Evolutionary conservation across 805 yeast species (phyloP).

Genomic region (Ogataea pilisensis): DNA sequence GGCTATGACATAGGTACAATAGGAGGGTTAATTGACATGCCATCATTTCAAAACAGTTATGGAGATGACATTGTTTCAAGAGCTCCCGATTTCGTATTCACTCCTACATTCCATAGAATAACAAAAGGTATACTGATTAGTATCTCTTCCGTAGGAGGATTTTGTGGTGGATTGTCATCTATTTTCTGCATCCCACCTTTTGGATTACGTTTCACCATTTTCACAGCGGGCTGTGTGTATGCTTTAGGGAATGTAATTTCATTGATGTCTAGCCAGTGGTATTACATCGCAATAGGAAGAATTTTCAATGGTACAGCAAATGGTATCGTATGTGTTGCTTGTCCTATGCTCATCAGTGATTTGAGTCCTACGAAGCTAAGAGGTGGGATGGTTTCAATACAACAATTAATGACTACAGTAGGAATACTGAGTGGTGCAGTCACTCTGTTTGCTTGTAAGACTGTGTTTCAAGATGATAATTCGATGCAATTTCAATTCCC

Average conservation of each 20-base stretch:
- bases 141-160: slow-evolving; percentile 29
- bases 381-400: slow-evolving; percentile 30
- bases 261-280: slow-evolving; percentile 20
- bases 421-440: slow-evolving; percentile 32
- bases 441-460: slow-evolving; percentile 17
- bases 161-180: slow-evolving; percentile 29
- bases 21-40: slow-evolving; percentile 32
- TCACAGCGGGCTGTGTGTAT: slow-evolving; percentile 20
- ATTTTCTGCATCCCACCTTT: slow-evolving; percentile 19
- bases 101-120: slow-evolving; percentile 13
- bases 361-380: slow-evolving; percentile 28
- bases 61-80: slow-evolving; percentile 17
- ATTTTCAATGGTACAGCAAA: slow-evolving; percentile 28
- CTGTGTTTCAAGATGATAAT: slow-evolving; percentile 1
- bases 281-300: slow-evolving; percentile 26
- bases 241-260: slow-evolving; percentile 19
- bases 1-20: slow-evolving; percentile 36
- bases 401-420: slow-evolving; percentile 32
- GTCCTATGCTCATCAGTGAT: slow-evolving; percentile 36
- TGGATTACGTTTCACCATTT: slow-evolving; percentile 26
- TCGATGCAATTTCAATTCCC: slow-evolving; percentile 24
- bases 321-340: slow-evolving; percentile 30
- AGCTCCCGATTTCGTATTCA: neutral
- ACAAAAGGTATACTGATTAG: slow-evolving; percentile 31
- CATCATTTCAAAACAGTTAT: slow-evolving; percentile 21